These are phyloP conservation scores for Ambrosia trifida DNA, from an alignment of 129 eudicot genomes.

Conservation along the genomic window DNA sequence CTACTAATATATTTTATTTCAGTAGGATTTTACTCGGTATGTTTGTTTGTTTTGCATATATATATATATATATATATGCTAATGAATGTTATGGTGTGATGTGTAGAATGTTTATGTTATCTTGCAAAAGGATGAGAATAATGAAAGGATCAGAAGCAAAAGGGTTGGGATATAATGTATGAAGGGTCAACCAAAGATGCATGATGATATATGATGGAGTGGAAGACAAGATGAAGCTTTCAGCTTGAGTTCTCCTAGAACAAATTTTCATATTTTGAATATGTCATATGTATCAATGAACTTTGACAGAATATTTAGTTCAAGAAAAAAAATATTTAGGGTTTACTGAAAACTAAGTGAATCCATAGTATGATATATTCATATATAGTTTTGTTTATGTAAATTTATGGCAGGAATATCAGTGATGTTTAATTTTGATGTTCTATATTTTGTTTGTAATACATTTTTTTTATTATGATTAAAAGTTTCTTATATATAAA, in stretches of 20 bases:
- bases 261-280: slow-evolving; percentile 35
- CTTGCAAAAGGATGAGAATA: slow-evolving; percentile 83
- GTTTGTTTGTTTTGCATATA: neutral
- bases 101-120: slow-evolving; percentile 70
- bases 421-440: slow-evolving; percentile 39
- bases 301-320: slow-evolving; percentile 30
- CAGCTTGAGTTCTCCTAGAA: slow-evolving; percentile 61
- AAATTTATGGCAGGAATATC: slow-evolving; percentile 38
- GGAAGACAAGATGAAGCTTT: slow-evolving; percentile 40
- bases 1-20: neutral
- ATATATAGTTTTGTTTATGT: slow-evolving; percentile 33
- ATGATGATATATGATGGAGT: slow-evolving; percentile 23
- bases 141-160: slow-evolving; percentile 80
- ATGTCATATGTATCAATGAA: slow-evolving; percentile 28
- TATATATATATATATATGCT: slow-evolving; percentile 25
- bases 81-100: slow-evolving; percentile 2
- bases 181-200: slow-evolving; percentile 17
- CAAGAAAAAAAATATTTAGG: slow-evolving; percentile 18
- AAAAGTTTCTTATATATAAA: neutral
- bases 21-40: neutral
- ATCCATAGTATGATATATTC: slow-evolving; percentile 27
- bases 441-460: slow-evolving; percentile 39
- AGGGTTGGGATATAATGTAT: slow-evolving; percentile 62
- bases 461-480: slow-evolving; percentile 1
- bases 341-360: slow-evolving; percentile 28